These are phyloP conservation scores for Prunus fruticosa DNA, from an alignment of 306 rosid genomes.

Conservation along the genomic window DNA sequence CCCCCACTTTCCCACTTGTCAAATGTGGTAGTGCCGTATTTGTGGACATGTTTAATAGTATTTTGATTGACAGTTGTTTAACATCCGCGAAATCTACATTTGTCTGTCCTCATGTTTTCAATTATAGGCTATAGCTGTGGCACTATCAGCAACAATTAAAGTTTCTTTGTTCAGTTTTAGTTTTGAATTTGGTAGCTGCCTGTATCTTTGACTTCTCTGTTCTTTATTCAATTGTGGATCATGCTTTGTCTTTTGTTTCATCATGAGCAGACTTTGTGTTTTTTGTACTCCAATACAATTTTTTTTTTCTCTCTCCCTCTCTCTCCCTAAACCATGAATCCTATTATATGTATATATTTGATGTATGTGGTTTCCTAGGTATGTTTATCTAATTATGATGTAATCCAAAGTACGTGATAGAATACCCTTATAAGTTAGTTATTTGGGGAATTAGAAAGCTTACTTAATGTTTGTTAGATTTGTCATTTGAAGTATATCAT, in stretches of 20 bases:
- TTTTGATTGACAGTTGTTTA: no score
- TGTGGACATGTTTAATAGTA: no score
- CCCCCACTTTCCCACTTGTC: no score
- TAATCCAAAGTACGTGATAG: neutral
- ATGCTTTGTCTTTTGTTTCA: slow-evolving; percentile 14
- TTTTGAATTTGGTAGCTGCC: slow-evolving; percentile 17
- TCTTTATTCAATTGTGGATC: slow-evolving; percentile 6
- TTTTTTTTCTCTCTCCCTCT: neutral
- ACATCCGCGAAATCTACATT: neutral
- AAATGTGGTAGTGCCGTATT: no score
- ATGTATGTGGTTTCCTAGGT: neutral
- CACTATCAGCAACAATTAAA: neutral
- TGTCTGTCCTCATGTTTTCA: neutral
- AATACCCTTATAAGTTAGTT: neutral
- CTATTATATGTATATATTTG: neutral
- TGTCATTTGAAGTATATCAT: neutral
- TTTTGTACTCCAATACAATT: no score
- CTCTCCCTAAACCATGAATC: neutral
- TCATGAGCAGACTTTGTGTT: neutral
- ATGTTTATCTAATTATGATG: neutral
- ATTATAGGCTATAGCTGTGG: neutral
- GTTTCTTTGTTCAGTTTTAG: neutral
- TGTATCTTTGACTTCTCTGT: slow-evolving; percentile 15
- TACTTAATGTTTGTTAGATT: neutral
- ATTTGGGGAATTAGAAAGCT: neutral